These are phyloP conservation scores for Beauveria sp. DNA, from an alignment of 2,329 filamentous ascomycete genomes.

Conservation along the genomic window DNA sequence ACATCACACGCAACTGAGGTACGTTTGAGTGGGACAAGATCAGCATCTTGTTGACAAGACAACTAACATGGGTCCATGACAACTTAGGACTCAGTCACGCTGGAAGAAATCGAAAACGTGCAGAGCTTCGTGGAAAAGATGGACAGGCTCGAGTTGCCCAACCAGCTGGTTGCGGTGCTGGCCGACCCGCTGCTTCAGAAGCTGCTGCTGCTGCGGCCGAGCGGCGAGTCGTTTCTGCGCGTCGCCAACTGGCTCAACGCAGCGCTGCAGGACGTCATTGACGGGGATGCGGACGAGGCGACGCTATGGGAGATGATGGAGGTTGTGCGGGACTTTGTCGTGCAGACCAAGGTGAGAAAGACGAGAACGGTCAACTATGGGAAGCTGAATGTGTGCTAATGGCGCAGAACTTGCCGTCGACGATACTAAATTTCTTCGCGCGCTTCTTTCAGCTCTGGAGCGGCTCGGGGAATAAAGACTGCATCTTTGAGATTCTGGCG, in stretches of 20 bases:
- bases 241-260: conserved; percentile 52
- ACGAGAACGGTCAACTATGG: too few species aligned
- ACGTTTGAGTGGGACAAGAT: conserved; percentile 14
- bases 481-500: conserved; percentile 51
- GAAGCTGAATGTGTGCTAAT: conserved; percentile 4
- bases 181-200: conserved; percentile 74
- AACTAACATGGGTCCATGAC: conserved; percentile 8
- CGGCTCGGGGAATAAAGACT: conserved; percentile 43
- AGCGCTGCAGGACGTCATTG: conserved; percentile 46
- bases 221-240: conserved; percentile 41
- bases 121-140: conserved; percentile 62
- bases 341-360: conserved; percentile 42
- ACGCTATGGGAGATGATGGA: conserved; percentile 47
- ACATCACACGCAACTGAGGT: conserved; percentile 67
- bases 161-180: conserved; percentile 70
- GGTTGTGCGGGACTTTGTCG: conserved; percentile 47
- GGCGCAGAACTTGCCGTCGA: conserved; percentile 35
- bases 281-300: conserved; percentile 41
- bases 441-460: conserved; percentile 55
- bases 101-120: conserved; percentile 72
- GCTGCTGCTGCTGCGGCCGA: conserved; percentile 57
- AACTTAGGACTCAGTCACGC: conserved; percentile 48
- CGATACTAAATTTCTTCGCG: conserved; percentile 41
- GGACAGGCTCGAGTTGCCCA: conserved; percentile 73
- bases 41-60: neutral